phyloP scores from a whole-genome alignment of 495 filamentous ascomycete genomes.

The Elaphomyces granulatus region DNA sequence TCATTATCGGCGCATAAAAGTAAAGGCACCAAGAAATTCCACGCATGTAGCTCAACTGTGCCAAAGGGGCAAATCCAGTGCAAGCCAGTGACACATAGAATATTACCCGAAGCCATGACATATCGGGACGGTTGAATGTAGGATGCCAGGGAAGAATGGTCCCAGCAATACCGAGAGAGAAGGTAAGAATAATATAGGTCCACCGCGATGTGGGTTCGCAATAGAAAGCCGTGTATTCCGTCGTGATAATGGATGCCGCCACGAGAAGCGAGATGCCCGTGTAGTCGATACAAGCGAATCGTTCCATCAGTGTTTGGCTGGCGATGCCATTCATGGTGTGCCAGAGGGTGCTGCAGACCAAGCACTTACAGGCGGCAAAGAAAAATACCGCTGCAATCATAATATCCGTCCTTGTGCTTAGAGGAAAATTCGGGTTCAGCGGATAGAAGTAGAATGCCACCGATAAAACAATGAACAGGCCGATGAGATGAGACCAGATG shows the following conservation, averaged over 20 bases:
- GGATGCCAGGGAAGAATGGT: constrained; percentile 95
- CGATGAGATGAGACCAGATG: constrained; percentile 92
- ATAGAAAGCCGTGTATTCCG: constrained; percentile 97
- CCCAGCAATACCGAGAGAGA: constrained; percentile 68
- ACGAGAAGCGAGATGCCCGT: constrained; percentile 95
- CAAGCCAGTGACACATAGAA: constrained; percentile 82
- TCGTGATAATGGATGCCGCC: constrained; percentile 93
- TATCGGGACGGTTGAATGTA: constrained; percentile 80
- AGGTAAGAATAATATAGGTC: constrained; percentile 72
- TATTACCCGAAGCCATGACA: constrained; percentile 79
- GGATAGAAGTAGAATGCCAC: constrained; percentile 98
- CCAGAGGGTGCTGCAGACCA: constrained; percentile 92
- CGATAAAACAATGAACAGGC: constrained; percentile 70
- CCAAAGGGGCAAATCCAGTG: constrained; percentile 82
- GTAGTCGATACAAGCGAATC: constrained; percentile 97
- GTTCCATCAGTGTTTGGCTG: constrained; percentile 75
- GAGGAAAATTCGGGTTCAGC: constrained; percentile 63
- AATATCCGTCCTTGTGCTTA: constrained; percentile 75
- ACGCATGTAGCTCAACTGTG: constrained; percentile 65
- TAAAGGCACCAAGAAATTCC: constrained; percentile 60
- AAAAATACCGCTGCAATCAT: constrained; percentile 90
- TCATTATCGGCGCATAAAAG: constrained; percentile 82
- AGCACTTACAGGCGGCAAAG: constrained; percentile 89
- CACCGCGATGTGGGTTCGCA: constrained; percentile 82
- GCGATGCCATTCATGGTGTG: constrained; percentile 97